Percentiles rank a stretch among this genome's conserved stretches.
Conservation (phyloP, 805 yeast genomes). For the Myxozyma neglecta region DNA sequence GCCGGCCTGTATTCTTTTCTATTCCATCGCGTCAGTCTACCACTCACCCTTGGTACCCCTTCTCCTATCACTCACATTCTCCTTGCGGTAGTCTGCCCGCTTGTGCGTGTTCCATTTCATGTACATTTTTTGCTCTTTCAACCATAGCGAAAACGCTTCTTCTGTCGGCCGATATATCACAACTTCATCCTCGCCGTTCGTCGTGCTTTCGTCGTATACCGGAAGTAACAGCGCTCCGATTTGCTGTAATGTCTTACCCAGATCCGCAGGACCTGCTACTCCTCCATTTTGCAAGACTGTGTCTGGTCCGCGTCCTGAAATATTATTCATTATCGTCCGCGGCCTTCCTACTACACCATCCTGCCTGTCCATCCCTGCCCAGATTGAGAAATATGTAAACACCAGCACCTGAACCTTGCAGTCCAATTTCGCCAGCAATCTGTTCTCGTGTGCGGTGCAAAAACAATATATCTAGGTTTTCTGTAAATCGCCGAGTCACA, state of each 20-base stretch:
- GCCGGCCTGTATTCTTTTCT: conserved; percentile 27
- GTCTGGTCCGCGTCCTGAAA: no score
- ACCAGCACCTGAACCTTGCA: no score
- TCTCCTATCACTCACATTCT: conserved; percentile 9
- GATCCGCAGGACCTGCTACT: not conserved
- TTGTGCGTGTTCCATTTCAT: conserved; percentile 23
- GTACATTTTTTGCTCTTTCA: conserved; percentile 26
- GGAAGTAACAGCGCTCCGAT: conserved; percentile 24
- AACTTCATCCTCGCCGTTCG: conserved; percentile 22
- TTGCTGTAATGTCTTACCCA: conserved; percentile 15
- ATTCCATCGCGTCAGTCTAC: not conserved
- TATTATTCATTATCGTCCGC: no score
- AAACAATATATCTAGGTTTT: no score
- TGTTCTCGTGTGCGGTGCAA: no score
- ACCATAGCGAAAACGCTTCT: conserved; percentile 18
- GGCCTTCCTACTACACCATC: no score
- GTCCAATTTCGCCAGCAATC: no score
- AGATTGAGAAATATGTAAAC: no score
- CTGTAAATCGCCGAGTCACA: no score
- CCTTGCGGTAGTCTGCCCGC: conserved; percentile 24
- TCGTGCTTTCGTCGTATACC: conserved; percentile 18
- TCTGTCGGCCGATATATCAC: conserved; percentile 19
- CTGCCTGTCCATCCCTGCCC: no score
- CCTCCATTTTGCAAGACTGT: no score
- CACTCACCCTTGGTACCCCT: not conserved